Evolutionary conservation across 148 eudicot species (phyloP).

Genomic region (Talinum fruticosum): DNA sequence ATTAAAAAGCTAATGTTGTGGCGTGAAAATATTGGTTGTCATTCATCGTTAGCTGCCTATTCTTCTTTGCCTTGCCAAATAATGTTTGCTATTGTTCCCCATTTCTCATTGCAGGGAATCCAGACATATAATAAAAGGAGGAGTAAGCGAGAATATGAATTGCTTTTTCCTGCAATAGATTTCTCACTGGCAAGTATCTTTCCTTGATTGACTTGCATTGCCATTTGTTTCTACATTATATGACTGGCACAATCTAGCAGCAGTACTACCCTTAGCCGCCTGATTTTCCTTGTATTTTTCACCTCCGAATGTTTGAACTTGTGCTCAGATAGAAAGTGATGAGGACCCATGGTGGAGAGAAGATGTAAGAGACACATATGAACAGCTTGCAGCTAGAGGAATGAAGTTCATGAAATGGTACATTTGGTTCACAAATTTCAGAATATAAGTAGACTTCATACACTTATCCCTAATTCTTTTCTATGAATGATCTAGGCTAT

Average conservation of each 20-base stretch:
- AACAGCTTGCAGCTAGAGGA: slow-evolving; percentile 72
- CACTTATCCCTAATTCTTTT: background rate
- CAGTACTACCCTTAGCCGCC: background rate
- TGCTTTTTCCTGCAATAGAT: slow-evolving; percentile 86
- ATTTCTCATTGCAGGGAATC: slow-evolving; percentile 55
- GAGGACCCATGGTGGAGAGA: slow-evolving; percentile 61
- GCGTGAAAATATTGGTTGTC: background rate
- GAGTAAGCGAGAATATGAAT: slow-evolving; percentile 56
- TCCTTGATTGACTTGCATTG: background rate
- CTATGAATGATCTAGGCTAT: slow-evolving; percentile 46
- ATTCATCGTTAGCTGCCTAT: background rate
- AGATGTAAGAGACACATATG: slow-evolving; percentile 55
- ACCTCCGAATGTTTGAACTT: slow-evolving; percentile 13
- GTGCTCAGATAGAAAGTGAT: slow-evolving; percentile 71
- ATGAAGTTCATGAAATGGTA: slow-evolving; percentile 81
- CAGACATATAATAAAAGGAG: slow-evolving; percentile 91
- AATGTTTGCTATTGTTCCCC: background rate
- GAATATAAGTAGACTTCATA: background rate
- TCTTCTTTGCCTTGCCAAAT: background rate
- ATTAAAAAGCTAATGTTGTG: no score
- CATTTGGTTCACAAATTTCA: slow-evolving; percentile 9
- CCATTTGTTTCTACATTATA: background rate
- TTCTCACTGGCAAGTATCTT: slow-evolving; percentile 72
- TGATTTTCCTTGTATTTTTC: background rate
- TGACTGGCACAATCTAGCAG: background rate